These are phyloP conservation scores for Aspergillus steynii DNA, from an alignment of 495 filamentous ascomycete species.

Conservation along the genomic window DNA sequence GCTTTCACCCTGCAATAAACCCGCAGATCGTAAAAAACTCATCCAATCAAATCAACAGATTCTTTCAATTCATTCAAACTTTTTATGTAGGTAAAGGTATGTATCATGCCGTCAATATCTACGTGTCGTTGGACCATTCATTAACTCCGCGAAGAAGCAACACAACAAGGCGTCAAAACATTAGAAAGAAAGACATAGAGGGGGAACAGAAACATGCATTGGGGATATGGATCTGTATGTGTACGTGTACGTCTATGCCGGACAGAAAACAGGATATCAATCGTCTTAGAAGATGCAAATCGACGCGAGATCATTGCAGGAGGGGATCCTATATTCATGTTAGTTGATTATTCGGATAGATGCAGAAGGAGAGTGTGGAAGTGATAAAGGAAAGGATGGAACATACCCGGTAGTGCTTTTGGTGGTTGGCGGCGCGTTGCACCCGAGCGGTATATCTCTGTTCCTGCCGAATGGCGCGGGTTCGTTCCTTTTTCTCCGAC, in stretches of 20 bases:
- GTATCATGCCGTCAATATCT: conserved; percentile 10
- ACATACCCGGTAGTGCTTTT: conserved; percentile 76
- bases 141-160: conserved; percentile 6
- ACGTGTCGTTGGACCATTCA: conserved; percentile 9
- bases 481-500: conserved; percentile 66
- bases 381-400: conserved; percentile 8
- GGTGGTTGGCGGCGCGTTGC: conserved; percentile 64
- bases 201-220: not conserved
- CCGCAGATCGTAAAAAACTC: no score
- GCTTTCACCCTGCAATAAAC: no score
- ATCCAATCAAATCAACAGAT: no score
- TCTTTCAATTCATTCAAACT: not conserved
- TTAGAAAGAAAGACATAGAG: not conserved
- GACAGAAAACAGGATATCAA: not conserved
- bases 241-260: not conserved
- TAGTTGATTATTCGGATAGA: not conserved
- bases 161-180: not conserved
- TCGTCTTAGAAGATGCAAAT: not conserved
- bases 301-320: conserved; percentile 37
- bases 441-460: conserved; percentile 61
- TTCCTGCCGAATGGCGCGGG: conserved; percentile 59
- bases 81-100: not conserved
- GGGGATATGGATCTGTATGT: not conserved
- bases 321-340: conserved; percentile 44
- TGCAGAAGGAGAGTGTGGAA: not conserved